A percentile compares a stretch with the other conserved stretches of the same genome.
phyloP scores from a whole-genome alignment of 192 early-diverging fungal genomes.

The Entomortierella lignicola region DNA sequence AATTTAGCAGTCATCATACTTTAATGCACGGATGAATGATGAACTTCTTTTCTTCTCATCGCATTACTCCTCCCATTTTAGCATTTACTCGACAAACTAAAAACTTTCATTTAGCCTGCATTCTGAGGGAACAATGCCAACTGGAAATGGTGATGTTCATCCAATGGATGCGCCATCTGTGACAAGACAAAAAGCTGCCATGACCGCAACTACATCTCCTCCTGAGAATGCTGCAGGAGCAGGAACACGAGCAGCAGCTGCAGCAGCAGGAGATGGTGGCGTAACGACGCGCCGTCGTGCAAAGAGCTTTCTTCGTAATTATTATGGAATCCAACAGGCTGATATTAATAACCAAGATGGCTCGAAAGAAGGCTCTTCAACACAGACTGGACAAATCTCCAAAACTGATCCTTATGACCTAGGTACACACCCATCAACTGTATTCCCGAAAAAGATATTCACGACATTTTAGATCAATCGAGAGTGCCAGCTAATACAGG shows the following conservation, averaged over 20 bases:
- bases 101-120: background rate
- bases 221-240: background rate
- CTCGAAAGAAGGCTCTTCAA: slow-evolving; percentile 19
- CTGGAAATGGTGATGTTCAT: slow-evolving; percentile 8
- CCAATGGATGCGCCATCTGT: slow-evolving; percentile 12
- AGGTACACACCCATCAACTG: slow-evolving; percentile 55
- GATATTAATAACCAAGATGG: slow-evolving; percentile 30
- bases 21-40: background rate
- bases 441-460: no score
- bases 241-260: slow-evolving; percentile 5
- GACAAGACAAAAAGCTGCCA: background rate
- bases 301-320: slow-evolving; percentile 67
- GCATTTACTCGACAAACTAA: background rate
- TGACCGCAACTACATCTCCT: background rate
- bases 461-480: no score
- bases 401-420: slow-evolving; percentile 76
- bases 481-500: background rate
- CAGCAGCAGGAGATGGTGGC: no score
- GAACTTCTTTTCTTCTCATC: slow-evolving; percentile 3
- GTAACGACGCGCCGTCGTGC: slow-evolving; percentile 52
- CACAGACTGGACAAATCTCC: slow-evolving; percentile 45
- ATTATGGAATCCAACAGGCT: slow-evolving; percentile 56
- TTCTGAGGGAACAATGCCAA: background rate
- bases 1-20: no score
- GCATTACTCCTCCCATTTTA: background rate